Percentiles rank a stretch among this genome's conserved stretches.
These are phyloP conservation scores for Yamadazyma ubonensis DNA, from an alignment of 805 yeast genomes.

Conservation along the genomic window DNA sequence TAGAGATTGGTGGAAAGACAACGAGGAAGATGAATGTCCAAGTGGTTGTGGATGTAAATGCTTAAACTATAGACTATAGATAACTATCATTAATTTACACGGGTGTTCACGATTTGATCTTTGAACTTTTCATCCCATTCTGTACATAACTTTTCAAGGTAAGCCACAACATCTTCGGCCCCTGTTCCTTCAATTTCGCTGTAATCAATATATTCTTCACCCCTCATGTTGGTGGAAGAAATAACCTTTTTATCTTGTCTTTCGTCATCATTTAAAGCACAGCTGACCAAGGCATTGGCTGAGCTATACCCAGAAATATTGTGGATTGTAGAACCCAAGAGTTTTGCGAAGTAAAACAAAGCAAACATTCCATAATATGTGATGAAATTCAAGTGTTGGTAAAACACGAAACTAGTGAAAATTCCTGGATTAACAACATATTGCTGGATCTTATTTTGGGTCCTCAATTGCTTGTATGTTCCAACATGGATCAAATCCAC, in stretches of 20 bases:
- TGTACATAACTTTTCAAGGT: conserved; percentile 52
- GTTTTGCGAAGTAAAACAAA: conserved; percentile 79
- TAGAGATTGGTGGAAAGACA: conserved; percentile 67
- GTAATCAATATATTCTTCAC: conserved; percentile 59
- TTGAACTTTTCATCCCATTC: conserved; percentile 78
- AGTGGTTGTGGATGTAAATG: conserved; percentile 71
- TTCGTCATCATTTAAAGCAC: conserved; percentile 50
- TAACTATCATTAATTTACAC: conserved; percentile 22
- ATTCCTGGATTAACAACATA: conserved; percentile 93
- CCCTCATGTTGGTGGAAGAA: conserved; percentile 65
- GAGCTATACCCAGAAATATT: conserved; percentile 86
- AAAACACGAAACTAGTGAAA: conserved; percentile 79
- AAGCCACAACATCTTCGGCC: conserved; percentile 60
- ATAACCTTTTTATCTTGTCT: conserved; percentile 59
- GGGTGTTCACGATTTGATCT: conserved; percentile 65
- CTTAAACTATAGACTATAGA: conserved; percentile 5
- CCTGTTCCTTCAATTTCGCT: conserved; percentile 64
- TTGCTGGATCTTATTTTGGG: conserved; percentile 57
- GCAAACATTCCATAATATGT: conserved; percentile 84
- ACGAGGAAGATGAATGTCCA: conserved; percentile 59
- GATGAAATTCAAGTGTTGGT: conserved; percentile 69
- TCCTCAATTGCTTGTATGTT: conserved; percentile 51
- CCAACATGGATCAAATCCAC: conserved; percentile 82
- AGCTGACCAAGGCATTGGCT: conserved; percentile 74
- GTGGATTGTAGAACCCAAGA: conserved; percentile 84